Evolutionary conservation across 1,284 basidiomycete genomes (phyloP).

Genomic region (Malassezia obtusa): DNA sequence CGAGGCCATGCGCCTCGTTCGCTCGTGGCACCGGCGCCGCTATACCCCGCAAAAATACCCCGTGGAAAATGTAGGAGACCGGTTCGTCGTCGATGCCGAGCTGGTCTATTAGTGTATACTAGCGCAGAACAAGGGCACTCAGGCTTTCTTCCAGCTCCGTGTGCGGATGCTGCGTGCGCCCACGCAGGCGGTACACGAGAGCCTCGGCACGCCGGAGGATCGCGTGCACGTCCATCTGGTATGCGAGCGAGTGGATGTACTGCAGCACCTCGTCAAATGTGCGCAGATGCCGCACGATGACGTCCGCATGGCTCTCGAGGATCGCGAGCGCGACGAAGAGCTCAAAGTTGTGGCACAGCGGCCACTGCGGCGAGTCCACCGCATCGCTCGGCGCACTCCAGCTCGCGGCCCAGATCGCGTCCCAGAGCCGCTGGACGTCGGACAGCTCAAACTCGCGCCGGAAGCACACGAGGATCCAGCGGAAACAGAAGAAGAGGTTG

Average conservation of each 20-base stretch:
- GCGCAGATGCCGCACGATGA: conserved; percentile 81
- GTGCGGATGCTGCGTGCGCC: background rate
- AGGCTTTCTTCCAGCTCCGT: background rate
- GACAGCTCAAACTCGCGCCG: conserved; percentile 79
- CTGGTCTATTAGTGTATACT: conserved; percentile 21
- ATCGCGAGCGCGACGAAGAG: conserved; percentile 88
- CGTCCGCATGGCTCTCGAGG: conserved; percentile 82
- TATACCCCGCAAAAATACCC: conserved; percentile 27
- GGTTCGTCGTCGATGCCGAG: conserved; percentile 27
- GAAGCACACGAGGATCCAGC: conserved; percentile 54
- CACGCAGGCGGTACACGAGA: conserved; percentile 18
- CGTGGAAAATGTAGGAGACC: conserved; percentile 27
- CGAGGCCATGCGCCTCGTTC: conserved; percentile 27
- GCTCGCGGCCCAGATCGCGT: conserved; percentile 49
- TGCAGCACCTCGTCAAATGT: conserved; percentile 55
- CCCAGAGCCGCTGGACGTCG: conserved; percentile 82
- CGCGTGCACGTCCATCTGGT: conserved; percentile 20
- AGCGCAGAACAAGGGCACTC: background rate
- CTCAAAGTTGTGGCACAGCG: conserved; percentile 9
- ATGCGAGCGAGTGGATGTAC: conserved; percentile 27
- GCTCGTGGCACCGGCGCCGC: conserved; percentile 33
- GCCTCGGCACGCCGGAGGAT: conserved; percentile 25
- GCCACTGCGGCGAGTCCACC: conserved; percentile 4
- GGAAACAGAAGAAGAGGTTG: conserved; percentile 96
- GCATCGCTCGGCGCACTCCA: conserved; percentile 24